phyloP scores from a whole-genome alignment of 257 asterid genomes.

The Hygrophila difformis region DNA sequence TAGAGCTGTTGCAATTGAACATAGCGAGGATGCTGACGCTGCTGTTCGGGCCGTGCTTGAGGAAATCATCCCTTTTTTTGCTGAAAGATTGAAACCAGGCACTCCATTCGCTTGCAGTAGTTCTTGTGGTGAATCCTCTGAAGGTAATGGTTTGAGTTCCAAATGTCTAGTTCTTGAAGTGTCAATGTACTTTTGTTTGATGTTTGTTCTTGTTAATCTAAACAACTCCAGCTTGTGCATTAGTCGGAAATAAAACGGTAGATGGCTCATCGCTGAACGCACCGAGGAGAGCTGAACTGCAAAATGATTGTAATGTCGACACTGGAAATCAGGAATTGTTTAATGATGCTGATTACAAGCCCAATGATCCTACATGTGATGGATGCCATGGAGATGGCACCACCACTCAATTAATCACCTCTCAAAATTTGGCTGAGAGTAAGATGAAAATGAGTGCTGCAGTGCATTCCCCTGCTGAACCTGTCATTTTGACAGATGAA shows the following conservation, averaged over 20 bases:
- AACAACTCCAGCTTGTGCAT: conserved; percentile 17
- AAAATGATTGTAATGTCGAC: conserved; percentile 15
- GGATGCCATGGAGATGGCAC: conserved; percentile 17
- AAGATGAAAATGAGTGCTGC: conserved; percentile 7
- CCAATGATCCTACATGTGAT: conserved; percentile 20
- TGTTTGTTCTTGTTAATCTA: conserved; percentile 2
- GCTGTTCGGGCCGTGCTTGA: conserved; percentile 66
- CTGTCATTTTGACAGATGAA: conserved; percentile 21
- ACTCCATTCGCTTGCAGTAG: conserved; percentile 21
- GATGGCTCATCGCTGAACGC: conserved; percentile 12
- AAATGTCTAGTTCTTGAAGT: background rate
- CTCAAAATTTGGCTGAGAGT: conserved; percentile 13
- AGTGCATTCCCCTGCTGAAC: conserved; percentile 14
- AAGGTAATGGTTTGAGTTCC: conserved; percentile 28
- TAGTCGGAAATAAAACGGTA: conserved; percentile 5
- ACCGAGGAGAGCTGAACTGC: conserved; percentile 18
- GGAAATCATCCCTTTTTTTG: conserved; percentile 59
- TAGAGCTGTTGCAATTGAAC: conserved; percentile 80
- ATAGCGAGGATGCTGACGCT: conserved; percentile 47
- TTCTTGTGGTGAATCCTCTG: conserved; percentile 15
- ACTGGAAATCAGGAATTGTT: conserved; percentile 13
- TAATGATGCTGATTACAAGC: conserved; percentile 23
- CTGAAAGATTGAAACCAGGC: conserved; percentile 21
- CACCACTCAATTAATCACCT: conserved; percentile 13
- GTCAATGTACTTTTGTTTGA: background rate